These are phyloP conservation scores for Cladophialophora chaetospira DNA, from an alignment of 2,329 filamentous ascomycete species.

Conservation along the genomic window DNA sequence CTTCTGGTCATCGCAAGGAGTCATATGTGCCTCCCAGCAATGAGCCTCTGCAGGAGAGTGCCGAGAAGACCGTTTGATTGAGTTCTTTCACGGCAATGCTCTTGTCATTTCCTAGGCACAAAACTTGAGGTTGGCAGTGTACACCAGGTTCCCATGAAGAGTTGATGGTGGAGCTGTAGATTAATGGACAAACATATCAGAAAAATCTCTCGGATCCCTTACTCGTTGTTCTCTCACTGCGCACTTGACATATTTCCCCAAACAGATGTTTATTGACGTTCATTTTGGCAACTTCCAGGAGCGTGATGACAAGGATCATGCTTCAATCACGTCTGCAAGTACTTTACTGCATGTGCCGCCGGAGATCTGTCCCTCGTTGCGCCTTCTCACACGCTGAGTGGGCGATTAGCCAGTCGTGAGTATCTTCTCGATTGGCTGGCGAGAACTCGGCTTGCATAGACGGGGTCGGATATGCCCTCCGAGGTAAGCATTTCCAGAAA, in stretches of 20 bases:
- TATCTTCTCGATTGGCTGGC: background rate
- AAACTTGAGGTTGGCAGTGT: background rate
- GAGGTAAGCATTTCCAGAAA: background rate
- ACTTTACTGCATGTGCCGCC: background rate
- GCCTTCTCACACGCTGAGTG: background rate
- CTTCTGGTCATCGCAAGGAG: slow-evolving; percentile 30
- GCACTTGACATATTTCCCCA: background rate
- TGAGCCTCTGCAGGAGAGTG: background rate
- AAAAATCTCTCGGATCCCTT: background rate
- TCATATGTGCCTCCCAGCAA: slow-evolving; percentile 34
- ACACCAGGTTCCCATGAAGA: background rate
- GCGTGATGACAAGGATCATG: background rate
- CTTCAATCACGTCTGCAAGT: background rate
- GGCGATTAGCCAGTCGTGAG: background rate
- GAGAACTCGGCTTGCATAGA: background rate
- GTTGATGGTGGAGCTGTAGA: slow-evolving; percentile 6
- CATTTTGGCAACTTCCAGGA: background rate
- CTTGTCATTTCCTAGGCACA: background rate
- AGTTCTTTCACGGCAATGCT: background rate
- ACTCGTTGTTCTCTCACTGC: background rate
- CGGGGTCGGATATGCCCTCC: slow-evolving; percentile 6
- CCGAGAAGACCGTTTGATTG: slow-evolving; percentile 10
- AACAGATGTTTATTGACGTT: background rate
- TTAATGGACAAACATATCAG: slow-evolving; percentile 3
- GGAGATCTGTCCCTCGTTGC: background rate